Conservation (phyloP, 1,284 basidiomycete species). For the Acaromyces ingoldii region DNA sequence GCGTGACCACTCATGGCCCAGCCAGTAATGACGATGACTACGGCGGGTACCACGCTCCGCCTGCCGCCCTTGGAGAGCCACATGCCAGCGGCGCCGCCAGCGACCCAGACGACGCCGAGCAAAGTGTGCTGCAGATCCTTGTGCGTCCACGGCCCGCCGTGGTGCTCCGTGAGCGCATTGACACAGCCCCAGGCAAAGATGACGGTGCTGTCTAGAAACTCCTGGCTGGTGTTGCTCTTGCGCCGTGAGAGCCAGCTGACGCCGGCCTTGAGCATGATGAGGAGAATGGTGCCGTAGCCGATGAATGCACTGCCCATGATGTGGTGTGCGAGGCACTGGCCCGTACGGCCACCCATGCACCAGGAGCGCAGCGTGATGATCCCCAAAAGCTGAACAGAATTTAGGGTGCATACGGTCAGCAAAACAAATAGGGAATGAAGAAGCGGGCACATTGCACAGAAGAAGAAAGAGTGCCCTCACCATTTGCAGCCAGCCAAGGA, state of each 20-base stretch:
- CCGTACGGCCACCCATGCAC: constrained; percentile 68
- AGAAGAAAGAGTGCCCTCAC: too few species aligned
- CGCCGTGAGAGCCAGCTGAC: constrained; percentile 68
- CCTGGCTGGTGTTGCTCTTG: constrained; percentile 62
- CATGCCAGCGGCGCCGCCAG: constrained; percentile 81
- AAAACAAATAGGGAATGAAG: too few species aligned
- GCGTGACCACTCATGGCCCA: constrained; percentile 92
- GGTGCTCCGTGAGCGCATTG: constrained; percentile 84
- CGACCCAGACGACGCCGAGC: constrained; percentile 64
- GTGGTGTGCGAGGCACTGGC: constrained; percentile 65
- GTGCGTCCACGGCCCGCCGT: constrained; percentile 59
- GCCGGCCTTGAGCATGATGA: constrained; percentile 74
- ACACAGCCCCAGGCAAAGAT: constrained; percentile 77
- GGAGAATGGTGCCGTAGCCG: constrained; percentile 77
- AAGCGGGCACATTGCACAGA: too few species aligned
- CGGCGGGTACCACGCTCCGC: constrained; percentile 73
- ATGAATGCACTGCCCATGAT: constrained; percentile 55
- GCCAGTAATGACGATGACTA: constrained; percentile 67
- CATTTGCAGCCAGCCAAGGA: constrained; percentile 64
- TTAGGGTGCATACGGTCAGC: too few species aligned
- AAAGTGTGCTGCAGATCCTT: constrained; percentile 93
- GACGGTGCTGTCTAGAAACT: constrained; percentile 84
- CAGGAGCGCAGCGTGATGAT: constrained; percentile 44
- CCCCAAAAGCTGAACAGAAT: too few species aligned
- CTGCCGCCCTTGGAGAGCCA: constrained; percentile 77